A percentile compares a stretch with the other conserved stretches of the same genome.
phyloP scores from a whole-genome alignment of 2,329 filamentous ascomycete species.

The Podosphaera aphanis region DNA sequence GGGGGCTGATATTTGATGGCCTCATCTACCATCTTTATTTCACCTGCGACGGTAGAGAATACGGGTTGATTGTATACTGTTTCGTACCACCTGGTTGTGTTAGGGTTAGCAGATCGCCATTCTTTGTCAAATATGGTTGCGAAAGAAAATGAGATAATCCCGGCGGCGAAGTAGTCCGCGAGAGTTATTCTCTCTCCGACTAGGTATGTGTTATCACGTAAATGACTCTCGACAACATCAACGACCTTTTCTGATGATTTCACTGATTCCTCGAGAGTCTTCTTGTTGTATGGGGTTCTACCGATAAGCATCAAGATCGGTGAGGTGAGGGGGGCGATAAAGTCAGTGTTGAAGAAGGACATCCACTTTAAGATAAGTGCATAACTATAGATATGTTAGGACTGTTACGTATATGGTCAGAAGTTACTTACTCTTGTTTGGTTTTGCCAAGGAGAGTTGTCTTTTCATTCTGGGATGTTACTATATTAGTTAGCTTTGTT shows the following conservation, averaged over 20 bases:
- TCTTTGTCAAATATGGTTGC: constrained; percentile 82
- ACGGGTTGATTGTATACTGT: constrained; percentile 83
- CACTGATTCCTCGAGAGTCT: constrained; percentile 60
- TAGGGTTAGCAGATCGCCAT: constrained; percentile 65
- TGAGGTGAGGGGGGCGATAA: constrained; percentile 56
- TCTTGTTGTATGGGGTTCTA: constrained; percentile 85
- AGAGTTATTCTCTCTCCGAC: constrained; percentile 94
- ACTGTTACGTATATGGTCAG: no score
- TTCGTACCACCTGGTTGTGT: constrained; percentile 79
- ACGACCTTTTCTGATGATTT: constrained; percentile 47
- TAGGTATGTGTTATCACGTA: constrained; percentile 83
- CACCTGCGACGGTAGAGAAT: constrained; percentile 57
- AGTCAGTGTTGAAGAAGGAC: constrained; percentile 84
- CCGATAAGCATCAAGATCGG: constrained; percentile 35
- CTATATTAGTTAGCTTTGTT: constrained; percentile 23
- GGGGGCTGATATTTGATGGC: constrained; percentile 48
- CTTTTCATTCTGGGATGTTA: constrained; percentile 99
- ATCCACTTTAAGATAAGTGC: constrained; percentile 96
- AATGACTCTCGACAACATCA: constrained; percentile 60
- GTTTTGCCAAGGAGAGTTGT: constrained; percentile 97
- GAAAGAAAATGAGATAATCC: constrained; percentile 69
- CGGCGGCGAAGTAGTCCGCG: constrained; percentile 69
- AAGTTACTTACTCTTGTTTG: constrained; percentile 97
- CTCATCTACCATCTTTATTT: constrained; percentile 61
- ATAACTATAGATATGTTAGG: constrained; percentile 32